Conservation (phyloP, 805 yeast species). For the Kuraishia borneana region DNA sequence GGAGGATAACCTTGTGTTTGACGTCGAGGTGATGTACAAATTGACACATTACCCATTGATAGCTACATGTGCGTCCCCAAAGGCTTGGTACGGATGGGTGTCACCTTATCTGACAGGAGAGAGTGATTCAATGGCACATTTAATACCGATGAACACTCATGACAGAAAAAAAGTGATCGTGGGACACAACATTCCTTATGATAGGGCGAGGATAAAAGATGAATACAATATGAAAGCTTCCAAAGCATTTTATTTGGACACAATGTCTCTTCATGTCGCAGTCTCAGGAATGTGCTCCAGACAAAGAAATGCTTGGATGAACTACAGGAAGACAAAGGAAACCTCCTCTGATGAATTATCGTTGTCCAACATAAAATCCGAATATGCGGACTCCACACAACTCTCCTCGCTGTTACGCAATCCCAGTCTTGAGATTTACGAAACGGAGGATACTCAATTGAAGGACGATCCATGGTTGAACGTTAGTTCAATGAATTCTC, state of each 20-base stretch:
- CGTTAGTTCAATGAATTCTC: conserved; percentile 65
- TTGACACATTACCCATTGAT: conserved; percentile 62
- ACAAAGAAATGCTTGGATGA: conserved; percentile 73
- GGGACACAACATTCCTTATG: conserved; percentile 89
- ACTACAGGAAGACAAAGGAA: conserved; percentile 30
- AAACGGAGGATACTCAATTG: conserved; percentile 13
- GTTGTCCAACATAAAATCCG: conserved; percentile 9
- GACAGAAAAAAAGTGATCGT: conserved; percentile 47
- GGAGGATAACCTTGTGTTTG: conserved; percentile 72
- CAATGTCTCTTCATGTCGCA: conserved; percentile 89
- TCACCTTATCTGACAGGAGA: conserved; percentile 70
- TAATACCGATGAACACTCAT: conserved; percentile 63
- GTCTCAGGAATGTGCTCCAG: conserved; percentile 86
- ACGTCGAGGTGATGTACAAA: conserved; percentile 80
- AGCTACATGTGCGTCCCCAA: conserved; percentile 66
- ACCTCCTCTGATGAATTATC: conserved; percentile 4
- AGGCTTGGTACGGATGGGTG: conserved; percentile 93
- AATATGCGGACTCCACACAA: conserved; percentile 11
- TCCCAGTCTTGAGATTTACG: conserved; percentile 17
- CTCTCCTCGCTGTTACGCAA: conserved; percentile 15
- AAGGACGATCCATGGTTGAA: conserved; percentile 81
- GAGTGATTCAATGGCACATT: conserved; percentile 38
- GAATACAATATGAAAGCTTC: conserved; percentile 65
- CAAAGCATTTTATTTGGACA: conserved; percentile 75
- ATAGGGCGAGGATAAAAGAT: conserved; percentile 75